Base-by-base conservation (phyloP, 2,329 filamentous ascomycete genomes). In the Sporothrix euskadiensis region DNA sequence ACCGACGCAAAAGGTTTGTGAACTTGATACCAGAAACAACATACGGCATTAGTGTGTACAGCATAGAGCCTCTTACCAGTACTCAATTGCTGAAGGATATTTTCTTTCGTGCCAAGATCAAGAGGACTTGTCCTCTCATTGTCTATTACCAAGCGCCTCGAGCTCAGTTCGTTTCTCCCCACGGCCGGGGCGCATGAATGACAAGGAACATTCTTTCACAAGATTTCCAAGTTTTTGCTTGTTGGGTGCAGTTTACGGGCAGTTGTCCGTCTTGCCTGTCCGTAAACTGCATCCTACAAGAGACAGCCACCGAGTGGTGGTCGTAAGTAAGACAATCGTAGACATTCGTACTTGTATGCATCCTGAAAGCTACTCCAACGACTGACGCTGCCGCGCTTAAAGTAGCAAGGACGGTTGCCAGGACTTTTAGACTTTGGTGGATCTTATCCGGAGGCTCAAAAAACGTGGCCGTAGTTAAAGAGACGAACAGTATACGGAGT, bases 21-120 rank as follows among this genome's bases (percentile, higher is more conserved):
- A 66, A 66, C 61, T 26, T 35, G 35, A 41, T 44, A 26, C 44
- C 69, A 73, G n/a, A 61, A 19, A 66, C 49, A 12, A 75, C 70
- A 74, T 30, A 84, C 80, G 86, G 86, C 86, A 88, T 88, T 81
- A 83, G 86, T 88, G 86, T 88, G 86, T 88, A 88, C 86, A 87
- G 84, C 86, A 85, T 80, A 82, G 85, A 83, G 84, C 84, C 82
- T 81, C 78, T 71, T 69, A 80, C 74, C 80, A 79, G 82, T 86
- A 85, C 85, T 84, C 83, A 79, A 81, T 83, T 85, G 85, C 83
- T 87, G 86, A 88, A 88, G 86, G 86, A 87, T 54, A 82, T 76
- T 81, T 68, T 81, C 83, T 82, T 82, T 83, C 86, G 85, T 88
- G 86, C 86, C 86, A 83, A 88, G 83, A 88, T 81, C 76, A 78